Evolutionary conservation across 805 yeast species (phyloP), one percentile per base, ranked within the genome.

Genomic region (Debaryomyces maramus): DNA sequence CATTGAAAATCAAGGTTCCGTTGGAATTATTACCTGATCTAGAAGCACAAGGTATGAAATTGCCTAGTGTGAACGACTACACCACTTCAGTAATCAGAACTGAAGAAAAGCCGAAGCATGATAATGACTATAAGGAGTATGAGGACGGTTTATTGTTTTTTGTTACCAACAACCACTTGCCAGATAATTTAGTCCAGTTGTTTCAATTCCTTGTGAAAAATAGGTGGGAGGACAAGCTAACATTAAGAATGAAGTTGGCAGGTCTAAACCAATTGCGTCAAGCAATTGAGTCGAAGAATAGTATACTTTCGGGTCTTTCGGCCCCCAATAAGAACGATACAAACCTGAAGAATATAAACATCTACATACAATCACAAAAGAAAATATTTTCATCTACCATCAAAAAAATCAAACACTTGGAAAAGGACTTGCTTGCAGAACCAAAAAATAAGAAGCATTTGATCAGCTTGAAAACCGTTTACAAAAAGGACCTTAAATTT

Each of bases 1-100:
- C 80, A 11, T 69, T 89, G 32, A 73, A 84, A 4, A 67, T 88
- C 41, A 78, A 78, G 52, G 63, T 86, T 2, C 75, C 74, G 39
- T 47, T 18, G 32, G 63, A 39, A 38, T 56, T 50, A 26, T 31
- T 67, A 19, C 56, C 55, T 0, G 59, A 56, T 11, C 59, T 76
- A 11, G 53, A 58, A 26, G 40, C 46, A 4, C 51, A 57, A 37
- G 77, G 77, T 1, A 60, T 76, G 6, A 49, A 59, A 15, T 56
- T 65, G 20, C 75, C 75, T 1, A 50, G 50, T 10, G 36, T 65
- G 2, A 49, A 52, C 24, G 69, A 60, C 52, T 73, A 59, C 63
- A 75, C 64, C 36, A 70, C 63, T 15, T 63, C 73, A 0, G 67
- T 56, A 9, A 52, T 58, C 1, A 32, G 34, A n/a, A 32, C 14